Conservation (phyloP, 495 filamentous ascomycete genomes). For the Corynascus novoguineensis region DNA sequence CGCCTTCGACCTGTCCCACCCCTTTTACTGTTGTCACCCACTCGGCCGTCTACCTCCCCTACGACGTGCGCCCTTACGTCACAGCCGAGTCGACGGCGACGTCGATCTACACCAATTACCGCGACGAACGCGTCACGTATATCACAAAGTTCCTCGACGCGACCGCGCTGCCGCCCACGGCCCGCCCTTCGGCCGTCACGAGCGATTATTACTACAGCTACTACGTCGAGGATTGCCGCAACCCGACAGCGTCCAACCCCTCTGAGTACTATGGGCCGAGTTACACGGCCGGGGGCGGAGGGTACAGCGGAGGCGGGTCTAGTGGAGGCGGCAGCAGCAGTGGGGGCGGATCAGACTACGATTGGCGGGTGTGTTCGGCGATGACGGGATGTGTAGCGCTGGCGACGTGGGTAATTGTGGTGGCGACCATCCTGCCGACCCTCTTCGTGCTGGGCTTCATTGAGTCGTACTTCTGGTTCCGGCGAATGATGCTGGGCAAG, state of each 20-base stretch:
- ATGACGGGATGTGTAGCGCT: slow-evolving; percentile 28
- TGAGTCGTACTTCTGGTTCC: slow-evolving; percentile 48
- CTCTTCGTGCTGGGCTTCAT: slow-evolving; percentile 45
- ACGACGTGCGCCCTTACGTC: slow-evolving; percentile 32
- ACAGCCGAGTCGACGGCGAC: slow-evolving; percentile 23
- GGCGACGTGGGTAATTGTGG: slow-evolving; percentile 34
- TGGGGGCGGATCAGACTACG: slow-evolving; percentile 19
- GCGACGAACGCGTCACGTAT: slow-evolving; percentile 6
- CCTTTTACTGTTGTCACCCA: slow-evolving; percentile 33
- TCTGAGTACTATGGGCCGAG: background rate
- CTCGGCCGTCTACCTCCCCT: slow-evolving; percentile 29
- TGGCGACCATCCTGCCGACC: slow-evolving; percentile 35
- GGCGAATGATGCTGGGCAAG: slow-evolving; percentile 47
- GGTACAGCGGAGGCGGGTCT: slow-evolving; percentile 7
- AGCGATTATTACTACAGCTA: slow-evolving; percentile 17
- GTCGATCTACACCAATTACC: slow-evolving; percentile 23
- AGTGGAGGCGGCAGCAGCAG: background rate
- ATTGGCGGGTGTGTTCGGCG: slow-evolving; percentile 18
- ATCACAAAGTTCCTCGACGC: slow-evolving; percentile 10
- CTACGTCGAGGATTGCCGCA: slow-evolving; percentile 17
- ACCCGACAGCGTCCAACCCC: slow-evolving; percentile 10
- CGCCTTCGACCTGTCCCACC: slow-evolving; percentile 34
- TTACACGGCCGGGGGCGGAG: slow-evolving; percentile 1
- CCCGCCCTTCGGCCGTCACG: background rate
- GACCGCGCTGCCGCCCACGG: background rate